A percentile compares a stretch with the other conserved stretches of the same genome.
Conservation (phyloP, 176 grass and related monocot genomes). For the Oryza longistaminata region DNA sequence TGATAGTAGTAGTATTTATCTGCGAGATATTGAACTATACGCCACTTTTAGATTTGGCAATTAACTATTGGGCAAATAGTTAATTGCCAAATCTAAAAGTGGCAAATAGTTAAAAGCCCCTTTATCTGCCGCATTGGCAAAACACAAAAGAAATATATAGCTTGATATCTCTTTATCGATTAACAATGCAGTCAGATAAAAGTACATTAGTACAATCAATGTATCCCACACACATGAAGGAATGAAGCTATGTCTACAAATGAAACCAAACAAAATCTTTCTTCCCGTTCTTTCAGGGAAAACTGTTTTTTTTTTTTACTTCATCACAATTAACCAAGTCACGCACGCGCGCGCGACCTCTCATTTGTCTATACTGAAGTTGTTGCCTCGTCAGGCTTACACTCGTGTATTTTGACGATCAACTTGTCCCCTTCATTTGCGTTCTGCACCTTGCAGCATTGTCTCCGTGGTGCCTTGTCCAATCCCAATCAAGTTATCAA, state of each 20-base stretch:
- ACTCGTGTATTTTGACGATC: background rate
- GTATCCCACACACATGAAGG: background rate
- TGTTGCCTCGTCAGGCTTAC: slow-evolving; percentile 3
- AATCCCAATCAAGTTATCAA: background rate
- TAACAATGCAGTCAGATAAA: no score
- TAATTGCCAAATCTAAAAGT: no score
- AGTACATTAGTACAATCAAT: background rate
- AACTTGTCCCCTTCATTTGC: slow-evolving; percentile 17
- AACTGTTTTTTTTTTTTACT: background rate
- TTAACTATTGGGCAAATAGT: no score
- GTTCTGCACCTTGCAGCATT: slow-evolving; percentile 42
- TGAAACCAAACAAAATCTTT: background rate
- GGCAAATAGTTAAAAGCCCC: no score
- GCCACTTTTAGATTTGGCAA: no score
- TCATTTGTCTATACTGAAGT: background rate
- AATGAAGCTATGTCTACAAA: background rate
- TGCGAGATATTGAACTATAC: no score
- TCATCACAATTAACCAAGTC: background rate
- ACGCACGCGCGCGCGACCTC: background rate
- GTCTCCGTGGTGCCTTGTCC: slow-evolving; percentile 51
- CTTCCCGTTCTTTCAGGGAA: background rate
- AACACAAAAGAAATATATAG: no score
- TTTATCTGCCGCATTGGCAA: no score
- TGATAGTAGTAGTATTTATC: no score
- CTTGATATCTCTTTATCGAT: no score